Base-by-base conservation (phyloP, 805 yeast species). In the Wickerhamiella lipophila region DNA sequence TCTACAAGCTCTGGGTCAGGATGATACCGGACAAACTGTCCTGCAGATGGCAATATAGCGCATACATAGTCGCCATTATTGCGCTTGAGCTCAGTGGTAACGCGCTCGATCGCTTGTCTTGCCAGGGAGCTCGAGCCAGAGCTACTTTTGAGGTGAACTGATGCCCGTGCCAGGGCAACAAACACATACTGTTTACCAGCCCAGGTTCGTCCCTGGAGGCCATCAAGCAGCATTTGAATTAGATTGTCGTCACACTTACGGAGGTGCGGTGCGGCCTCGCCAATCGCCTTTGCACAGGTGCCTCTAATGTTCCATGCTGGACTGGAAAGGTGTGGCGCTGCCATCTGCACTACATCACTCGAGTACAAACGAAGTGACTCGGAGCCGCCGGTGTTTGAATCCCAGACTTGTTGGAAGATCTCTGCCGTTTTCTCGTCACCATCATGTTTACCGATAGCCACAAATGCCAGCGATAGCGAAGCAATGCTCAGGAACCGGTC, bases 171-270 rank as follows among this genome's bases (percentile, higher is more conserved):
- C 48, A 88, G 65, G 0, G 95, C 83, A 32, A 76, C 77, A 16
- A 86, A 67, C 1, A 92, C 73, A 25, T 70, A 63, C 56, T 87
- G 96, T 58, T 89, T 89, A 5, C 96, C 97, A 13, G 72, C 71
- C 92, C 95, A 89, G 8, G 89, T 75, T 52, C 94, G 76, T 0
- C 96, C 96, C 49, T 72, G 69, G 49, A 79, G 70, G 0, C 94
- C 77, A 25, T 71, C 72, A 15, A 83, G 60, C 42, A 85, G 66
- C 6, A 78, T 66, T 0, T 67, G 64, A 50, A 83, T 75, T 15
- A 85, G 60, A 15, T 56, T 60, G 2, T 59, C 59, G n/a, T 30
- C 19, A 6, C 55, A 59, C 8, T 71, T 72, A 3, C 9, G 18
- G 4, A 44, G 40, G 11, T 15, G 22, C 6, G 30, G 30, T 3